Conservation (phyloP, 495 filamentous ascomycete genomes). For the Penicillium arizonense region DNA sequence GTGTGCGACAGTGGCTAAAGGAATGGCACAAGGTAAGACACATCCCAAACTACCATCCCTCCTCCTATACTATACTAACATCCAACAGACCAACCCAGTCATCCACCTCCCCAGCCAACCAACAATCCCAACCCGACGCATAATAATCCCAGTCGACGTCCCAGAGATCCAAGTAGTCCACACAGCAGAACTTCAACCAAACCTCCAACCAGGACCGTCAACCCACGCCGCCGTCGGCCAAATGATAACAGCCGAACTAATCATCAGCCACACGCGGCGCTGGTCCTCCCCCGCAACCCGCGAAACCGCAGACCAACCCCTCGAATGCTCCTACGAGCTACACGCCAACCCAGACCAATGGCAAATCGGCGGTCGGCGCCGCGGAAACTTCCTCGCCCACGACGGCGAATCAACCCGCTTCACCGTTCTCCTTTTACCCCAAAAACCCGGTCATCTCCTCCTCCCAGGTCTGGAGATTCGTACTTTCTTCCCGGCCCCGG, state of each 20-base stretch:
- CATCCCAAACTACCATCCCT: neutral
- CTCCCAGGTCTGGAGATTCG: conserved; percentile 79
- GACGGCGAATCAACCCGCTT: conserved; percentile 49
- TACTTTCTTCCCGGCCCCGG: conserved; percentile 38
- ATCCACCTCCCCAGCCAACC: conserved; percentile 35
- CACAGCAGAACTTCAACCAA: conserved; percentile 65
- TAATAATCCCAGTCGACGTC: conserved; percentile 70
- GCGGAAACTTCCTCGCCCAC: conserved; percentile 68
- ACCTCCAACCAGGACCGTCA: conserved; percentile 23
- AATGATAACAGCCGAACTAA: conserved; percentile 66
- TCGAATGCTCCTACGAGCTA: conserved; percentile 84
- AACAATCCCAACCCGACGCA: conserved; percentile 37
- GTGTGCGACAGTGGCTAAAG: conserved; percentile 41
- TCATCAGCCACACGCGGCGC: conserved; percentile 70
- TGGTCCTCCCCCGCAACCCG: conserved; percentile 61
- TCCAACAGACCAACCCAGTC: conserved; percentile 29
- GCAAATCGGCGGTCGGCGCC: conserved; percentile 79
- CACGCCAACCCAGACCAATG: conserved; percentile 73
- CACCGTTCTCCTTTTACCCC: conserved; percentile 71
- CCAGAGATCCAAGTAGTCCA: conserved; percentile 82
- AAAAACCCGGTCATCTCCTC: conserved; percentile 70
- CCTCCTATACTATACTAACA: conserved; percentile 3
- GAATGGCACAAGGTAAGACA: conserved; percentile 48
- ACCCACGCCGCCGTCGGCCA: conserved; percentile 60
- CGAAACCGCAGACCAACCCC: conserved; percentile 41